Conservation (phyloP, 2,329 filamentous ascomycete genomes). For the Microcyclospora tardicrescens region DNA sequence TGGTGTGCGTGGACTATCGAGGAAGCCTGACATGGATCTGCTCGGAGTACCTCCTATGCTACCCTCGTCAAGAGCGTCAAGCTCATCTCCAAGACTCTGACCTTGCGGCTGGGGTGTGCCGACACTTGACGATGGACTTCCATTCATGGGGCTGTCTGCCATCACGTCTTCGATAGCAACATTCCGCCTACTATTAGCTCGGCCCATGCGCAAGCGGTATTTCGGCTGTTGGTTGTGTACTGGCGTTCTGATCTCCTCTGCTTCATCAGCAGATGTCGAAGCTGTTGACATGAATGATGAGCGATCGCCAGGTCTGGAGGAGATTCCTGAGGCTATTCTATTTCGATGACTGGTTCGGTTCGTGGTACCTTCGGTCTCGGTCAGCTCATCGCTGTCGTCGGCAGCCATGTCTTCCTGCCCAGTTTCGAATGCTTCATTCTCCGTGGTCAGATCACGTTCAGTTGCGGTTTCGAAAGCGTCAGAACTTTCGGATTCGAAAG, state of each 20-base stretch:
- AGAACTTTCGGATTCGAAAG: conserved; percentile 38
- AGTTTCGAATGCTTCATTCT: conserved; percentile 86
- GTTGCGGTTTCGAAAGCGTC: conserved; percentile 62
- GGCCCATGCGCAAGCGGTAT: conserved; percentile 59
- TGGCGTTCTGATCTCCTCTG: conserved; percentile 47
- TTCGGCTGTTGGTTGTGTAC: conserved; percentile 52
- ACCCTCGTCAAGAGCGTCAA: conserved; percentile 66
- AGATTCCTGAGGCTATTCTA: too few species aligned
- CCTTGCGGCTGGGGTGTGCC: conserved; percentile 34
- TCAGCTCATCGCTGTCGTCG: conserved; percentile 59
- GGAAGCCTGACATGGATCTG: conserved; percentile 7
- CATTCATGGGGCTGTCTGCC: conserved; percentile 10
- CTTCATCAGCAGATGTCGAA: conserved; percentile 70
- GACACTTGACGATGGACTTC: conserved; percentile 16
- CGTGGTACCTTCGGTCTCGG: conserved; percentile 61
- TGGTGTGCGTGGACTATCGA: conserved; percentile 8
- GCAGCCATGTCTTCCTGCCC: conserved; percentile 64
- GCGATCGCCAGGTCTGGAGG: conserved; percentile 40
- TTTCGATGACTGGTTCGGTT: too few species aligned
- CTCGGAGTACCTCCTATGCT: conserved; percentile 38
- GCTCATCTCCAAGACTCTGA: conserved; percentile 82
- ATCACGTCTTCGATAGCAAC: conserved; percentile 37
- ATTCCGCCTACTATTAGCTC: conserved; percentile 38
- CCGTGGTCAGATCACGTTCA: conserved; percentile 57
- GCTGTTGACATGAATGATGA: conserved; percentile 75